These are phyloP conservation scores for Cytospora mali DNA, from an alignment of 2,329 filamentous ascomycete species.

Conservation along the genomic window DNA sequence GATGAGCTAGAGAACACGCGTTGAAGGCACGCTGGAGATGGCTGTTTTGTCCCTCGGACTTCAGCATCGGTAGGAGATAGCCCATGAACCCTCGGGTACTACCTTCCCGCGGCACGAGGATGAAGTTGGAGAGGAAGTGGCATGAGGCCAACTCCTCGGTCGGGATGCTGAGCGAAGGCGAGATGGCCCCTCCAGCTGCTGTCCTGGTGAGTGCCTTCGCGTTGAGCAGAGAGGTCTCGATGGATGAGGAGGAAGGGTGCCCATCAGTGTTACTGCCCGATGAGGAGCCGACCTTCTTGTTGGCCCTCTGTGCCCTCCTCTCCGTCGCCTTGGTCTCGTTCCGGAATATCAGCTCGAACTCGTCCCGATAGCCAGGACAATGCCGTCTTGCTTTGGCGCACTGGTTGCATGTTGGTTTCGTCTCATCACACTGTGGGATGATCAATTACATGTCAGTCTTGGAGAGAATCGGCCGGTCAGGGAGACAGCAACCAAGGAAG, in stretches of 20 bases:
- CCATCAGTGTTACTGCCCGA: conserved; percentile 31
- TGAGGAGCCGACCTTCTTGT: conserved; percentile 48
- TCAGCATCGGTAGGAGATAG: conserved; percentile 59
- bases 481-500: neutral
- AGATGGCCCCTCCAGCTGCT: conserved; percentile 34
- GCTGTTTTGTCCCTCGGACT: conserved; percentile 44
- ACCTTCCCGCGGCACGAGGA: conserved; percentile 56
- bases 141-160: conserved; percentile 59
- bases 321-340: conserved; percentile 72
- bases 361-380: conserved; percentile 70
- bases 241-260: conserved; percentile 32
- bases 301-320: conserved; percentile 60
- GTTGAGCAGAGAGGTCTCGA: conserved; percentile 28
- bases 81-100: conserved; percentile 59
- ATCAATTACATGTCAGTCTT: conserved; percentile 25
- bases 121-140: conserved; percentile 64
- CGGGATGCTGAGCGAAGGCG: conserved; percentile 47
- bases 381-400: conserved; percentile 64
- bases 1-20: conserved; percentile 60
- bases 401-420: conserved; percentile 66
- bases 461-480: neutral
- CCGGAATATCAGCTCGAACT: conserved; percentile 72
- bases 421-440: conserved; percentile 63
- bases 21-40: conserved; percentile 60
- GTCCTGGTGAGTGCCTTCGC: conserved; percentile 31